Conservation (phyloP, 129 eudicot genomes). For the Escallonia rubra region DNA sequence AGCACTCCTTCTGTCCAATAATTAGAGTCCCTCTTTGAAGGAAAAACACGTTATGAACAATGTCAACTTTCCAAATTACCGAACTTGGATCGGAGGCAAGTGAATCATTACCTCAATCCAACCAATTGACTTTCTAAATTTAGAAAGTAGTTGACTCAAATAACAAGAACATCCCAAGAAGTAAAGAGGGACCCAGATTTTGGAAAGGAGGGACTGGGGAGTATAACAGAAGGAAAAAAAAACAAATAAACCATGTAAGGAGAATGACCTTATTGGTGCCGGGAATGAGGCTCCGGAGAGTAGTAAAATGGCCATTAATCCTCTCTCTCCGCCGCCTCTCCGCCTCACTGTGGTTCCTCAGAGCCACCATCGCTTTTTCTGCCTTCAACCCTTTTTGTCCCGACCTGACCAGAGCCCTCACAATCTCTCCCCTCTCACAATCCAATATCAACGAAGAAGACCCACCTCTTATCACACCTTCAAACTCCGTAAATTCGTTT, state of each 20-base stretch:
- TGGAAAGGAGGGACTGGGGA: too few relatives aligned
- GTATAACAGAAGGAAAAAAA: too few relatives aligned
- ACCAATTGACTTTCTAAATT: too few relatives aligned
- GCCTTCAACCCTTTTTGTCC: conserved; percentile 36
- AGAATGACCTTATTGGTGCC: neutral
- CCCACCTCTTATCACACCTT: conserved; percentile 30
- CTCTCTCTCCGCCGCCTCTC: conserved; percentile 80
- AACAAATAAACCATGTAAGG: neutral
- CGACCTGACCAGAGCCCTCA: conserved; percentile 39
- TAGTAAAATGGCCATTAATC: conserved; percentile 66
- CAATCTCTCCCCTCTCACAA: conserved; percentile 57
- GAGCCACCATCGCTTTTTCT: conserved; percentile 57
- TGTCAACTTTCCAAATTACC: too few relatives aligned
- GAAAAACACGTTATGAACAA: too few relatives aligned
- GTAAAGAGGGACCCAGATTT: too few relatives aligned
- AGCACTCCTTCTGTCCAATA: too few relatives aligned
- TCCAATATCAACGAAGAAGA: conserved; percentile 58
- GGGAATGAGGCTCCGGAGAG: conserved; percentile 43
- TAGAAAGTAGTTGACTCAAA: too few relatives aligned
- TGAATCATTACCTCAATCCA: too few relatives aligned
- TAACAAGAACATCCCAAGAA: too few relatives aligned
- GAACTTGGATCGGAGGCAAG: too few relatives aligned
- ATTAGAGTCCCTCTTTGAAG: too few relatives aligned
- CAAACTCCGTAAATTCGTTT: conserved; percentile 40
- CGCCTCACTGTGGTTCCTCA: conserved; percentile 82